Conservation (phyloP, 148 eudicot genomes). For the Fagopyrum esculentum region DNA sequence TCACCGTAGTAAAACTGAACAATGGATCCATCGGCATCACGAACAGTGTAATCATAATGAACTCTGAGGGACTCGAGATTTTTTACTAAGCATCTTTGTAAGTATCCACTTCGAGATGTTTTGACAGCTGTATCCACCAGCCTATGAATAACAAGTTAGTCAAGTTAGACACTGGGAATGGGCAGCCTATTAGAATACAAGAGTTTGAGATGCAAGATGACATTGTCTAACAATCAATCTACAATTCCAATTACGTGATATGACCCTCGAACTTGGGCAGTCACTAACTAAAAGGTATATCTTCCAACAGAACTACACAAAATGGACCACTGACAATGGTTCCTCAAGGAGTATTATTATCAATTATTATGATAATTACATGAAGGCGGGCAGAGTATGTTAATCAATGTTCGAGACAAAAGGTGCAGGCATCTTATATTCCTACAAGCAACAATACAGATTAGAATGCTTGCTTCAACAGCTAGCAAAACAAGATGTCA, state of each 20-base stretch:
- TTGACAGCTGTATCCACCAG: constrained; percentile 97
- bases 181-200: neutral
- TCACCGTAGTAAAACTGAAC: constrained; percentile 92
- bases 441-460: neutral
- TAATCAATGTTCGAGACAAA: neutral
- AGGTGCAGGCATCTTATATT: neutral
- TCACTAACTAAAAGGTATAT: neutral
- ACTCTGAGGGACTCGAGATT: constrained; percentile 87
- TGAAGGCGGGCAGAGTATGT: neutral
- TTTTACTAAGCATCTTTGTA: constrained; percentile 87
- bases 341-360: neutral
- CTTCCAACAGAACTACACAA: neutral
- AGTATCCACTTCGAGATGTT: constrained; percentile 98
- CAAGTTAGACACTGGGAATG: neutral
- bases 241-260: neutral
- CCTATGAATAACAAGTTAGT: constrained; percentile 27
- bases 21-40: constrained; percentile 94
- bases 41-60: constrained; percentile 86
- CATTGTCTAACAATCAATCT: neutral
- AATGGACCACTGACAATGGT: neutral
- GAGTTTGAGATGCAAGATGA: neutral
- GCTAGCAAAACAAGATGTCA: neutral
- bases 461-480: neutral
- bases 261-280: neutral
- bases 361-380: neutral